Percentiles rank a stretch among this genome's conserved stretches.
Evolutionary conservation across 208 protist species (phyloP).

Genomic region (Wallacemonas sp.): DNA sequence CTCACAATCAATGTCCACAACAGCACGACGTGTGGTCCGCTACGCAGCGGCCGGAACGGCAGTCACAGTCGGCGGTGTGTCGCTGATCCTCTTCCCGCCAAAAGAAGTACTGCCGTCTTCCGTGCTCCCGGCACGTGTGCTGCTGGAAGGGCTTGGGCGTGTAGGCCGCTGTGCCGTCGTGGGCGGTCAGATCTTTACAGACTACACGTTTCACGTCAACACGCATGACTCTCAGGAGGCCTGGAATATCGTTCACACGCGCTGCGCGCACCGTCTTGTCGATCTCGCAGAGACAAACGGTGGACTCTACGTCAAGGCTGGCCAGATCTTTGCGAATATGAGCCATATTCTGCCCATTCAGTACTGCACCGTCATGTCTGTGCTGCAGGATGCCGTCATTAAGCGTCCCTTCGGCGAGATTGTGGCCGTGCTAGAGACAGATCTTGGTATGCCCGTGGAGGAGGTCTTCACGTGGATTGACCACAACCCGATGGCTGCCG

Average conservation of each 20-base stretch:
- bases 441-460: constrained; percentile 45
- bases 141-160: constrained; percentile 80
- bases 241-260: constrained; percentile 78
- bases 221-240: constrained; percentile 40
- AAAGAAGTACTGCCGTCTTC: constrained; percentile 60
- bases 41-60: constrained; percentile 25
- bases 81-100: constrained; percentile 54
- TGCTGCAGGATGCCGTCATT: constrained; percentile 80
- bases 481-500: constrained; percentile 75
- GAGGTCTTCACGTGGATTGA: constrained; percentile 76
- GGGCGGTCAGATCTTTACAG: constrained; percentile 58
- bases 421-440: constrained; percentile 68
- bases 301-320: constrained; percentile 95
- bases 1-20: constrained; percentile 11
- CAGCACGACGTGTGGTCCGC: constrained; percentile 13
- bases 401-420: constrained; percentile 79
- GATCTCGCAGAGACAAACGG: constrained; percentile 82
- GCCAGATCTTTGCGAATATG: constrained; percentile 94
- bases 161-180: constrained; percentile 73
- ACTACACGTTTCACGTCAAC: constrained; percentile 69
- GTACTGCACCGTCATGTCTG: constrained; percentile 81
- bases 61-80: constrained; percentile 20
- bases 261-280: constrained; percentile 76
- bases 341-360: constrained; percentile 91
- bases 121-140: constrained; percentile 68